Conservation (phyloP, 148 eudicot species). For the Camellia japonica region DNA sequence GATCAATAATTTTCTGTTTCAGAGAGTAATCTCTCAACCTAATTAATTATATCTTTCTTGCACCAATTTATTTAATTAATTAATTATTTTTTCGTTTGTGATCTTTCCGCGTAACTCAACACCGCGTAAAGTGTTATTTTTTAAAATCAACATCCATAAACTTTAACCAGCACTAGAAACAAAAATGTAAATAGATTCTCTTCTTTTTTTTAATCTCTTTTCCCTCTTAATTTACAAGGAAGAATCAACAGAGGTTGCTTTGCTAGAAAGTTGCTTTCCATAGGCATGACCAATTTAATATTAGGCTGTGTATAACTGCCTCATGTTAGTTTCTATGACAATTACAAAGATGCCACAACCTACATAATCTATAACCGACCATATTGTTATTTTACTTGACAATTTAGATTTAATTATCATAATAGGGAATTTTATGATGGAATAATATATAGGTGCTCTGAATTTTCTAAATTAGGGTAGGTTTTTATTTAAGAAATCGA, state of each 20-base stretch:
- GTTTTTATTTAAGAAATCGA: no score
- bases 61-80: background rate
- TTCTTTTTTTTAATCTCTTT: background rate
- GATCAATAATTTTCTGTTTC: no score
- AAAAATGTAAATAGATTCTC: constrained; percentile 2
- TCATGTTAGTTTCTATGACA: background rate
- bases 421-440: background rate
- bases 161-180: constrained; percentile 3
- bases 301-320: background rate
- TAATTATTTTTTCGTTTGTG: background rate
- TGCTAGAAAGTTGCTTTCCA: constrained; percentile 9
- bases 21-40: background rate
- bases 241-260: constrained; percentile 6
- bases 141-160: background rate
- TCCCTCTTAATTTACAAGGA: constrained; percentile 1
- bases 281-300: constrained; percentile 10
- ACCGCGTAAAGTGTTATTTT: constrained; percentile 1
- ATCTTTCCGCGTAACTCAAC: constrained; percentile 7
- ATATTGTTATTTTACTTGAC: background rate
- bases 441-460: background rate
- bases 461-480: no score
- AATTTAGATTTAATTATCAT: background rate
- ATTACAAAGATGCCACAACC: background rate
- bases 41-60: background rate
- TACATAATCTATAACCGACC: background rate